phyloP scores from a whole-genome alignment of 1,284 basidiomycete genomes.

The Fomitiporia mediterranea region DNA sequence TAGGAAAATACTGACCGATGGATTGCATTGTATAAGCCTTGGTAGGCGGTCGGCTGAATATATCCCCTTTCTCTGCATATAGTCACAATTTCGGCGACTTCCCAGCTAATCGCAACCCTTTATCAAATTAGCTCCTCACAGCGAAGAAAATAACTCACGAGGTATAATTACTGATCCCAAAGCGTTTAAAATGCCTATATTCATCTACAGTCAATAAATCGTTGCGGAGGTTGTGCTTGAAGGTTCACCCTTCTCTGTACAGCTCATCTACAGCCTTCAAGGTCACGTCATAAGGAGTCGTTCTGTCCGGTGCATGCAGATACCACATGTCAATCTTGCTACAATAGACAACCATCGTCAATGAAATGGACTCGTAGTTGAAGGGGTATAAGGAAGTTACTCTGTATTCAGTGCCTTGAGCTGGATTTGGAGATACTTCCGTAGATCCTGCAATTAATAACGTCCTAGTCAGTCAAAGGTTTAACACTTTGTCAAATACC shows the following conservation, averaged over 20 bases:
- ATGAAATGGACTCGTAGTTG: background rate
- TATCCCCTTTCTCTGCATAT: conserved; percentile 53
- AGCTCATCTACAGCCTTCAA: conserved; percentile 39
- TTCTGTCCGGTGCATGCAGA: conserved; percentile 51
- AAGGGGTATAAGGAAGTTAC: conserved; percentile 28
- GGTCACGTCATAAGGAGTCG: conserved; percentile 43
- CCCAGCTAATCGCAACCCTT: conserved; percentile 33
- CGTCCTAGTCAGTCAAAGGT: background rate
- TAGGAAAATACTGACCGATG: conserved; percentile 28
- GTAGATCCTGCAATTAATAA: conserved; percentile 18
- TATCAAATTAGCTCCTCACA: background rate
- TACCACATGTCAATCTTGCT: conserved; percentile 31
- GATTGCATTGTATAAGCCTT: conserved; percentile 54
- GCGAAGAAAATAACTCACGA: conserved; percentile 27
- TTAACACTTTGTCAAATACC: background rate
- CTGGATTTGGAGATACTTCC: conserved; percentile 41
- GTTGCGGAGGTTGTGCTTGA: background rate
- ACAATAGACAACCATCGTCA: background rate
- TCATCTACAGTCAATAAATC: background rate
- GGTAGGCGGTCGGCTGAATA: conserved; percentile 63
- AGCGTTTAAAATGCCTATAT: conserved; percentile 26
- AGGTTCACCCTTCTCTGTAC: background rate
- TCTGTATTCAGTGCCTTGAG: conserved; percentile 44
- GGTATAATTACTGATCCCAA: conserved; percentile 52
- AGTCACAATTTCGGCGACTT: conserved; percentile 61